These are phyloP conservation scores for Sporobolus alterniflorus DNA, from an alignment of 202 grass and related monocot genomes.

Conservation along the genomic window DNA sequence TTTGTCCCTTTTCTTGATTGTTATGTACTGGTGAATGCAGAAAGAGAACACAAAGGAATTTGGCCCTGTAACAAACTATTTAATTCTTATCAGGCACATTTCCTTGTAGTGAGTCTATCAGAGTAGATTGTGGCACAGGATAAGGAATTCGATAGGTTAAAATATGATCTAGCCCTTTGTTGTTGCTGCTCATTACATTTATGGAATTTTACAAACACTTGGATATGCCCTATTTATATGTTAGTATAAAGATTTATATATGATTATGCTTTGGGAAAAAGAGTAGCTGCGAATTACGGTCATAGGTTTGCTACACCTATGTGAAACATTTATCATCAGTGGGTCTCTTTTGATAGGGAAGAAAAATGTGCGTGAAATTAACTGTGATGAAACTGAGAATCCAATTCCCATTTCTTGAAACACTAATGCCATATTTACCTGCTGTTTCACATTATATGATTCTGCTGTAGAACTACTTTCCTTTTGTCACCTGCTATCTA, in stretches of 20 bases:
- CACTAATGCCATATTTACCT: constrained; percentile 22
- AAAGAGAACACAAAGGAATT: background rate
- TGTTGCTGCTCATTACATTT: too few species aligned
- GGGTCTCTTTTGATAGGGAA: background rate
- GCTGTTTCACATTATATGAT: background rate
- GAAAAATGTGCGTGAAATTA: background rate
- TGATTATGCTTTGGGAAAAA: constrained; percentile 8
- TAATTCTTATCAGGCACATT: background rate
- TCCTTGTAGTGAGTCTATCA: constrained; percentile 6
- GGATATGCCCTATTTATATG: constrained; percentile 1
- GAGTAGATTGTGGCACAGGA: background rate
- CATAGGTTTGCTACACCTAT: background rate
- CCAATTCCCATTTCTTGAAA: background rate
- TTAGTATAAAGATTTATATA: constrained; percentile 13
- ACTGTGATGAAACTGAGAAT: background rate
- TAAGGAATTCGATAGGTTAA: too few species aligned
- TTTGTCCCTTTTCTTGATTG: background rate
- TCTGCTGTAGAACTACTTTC: background rate
- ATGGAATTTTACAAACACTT: too few species aligned
- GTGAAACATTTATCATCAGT: background rate
- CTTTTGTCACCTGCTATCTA: constrained; percentile 7
- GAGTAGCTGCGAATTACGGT: background rate
- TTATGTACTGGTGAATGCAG: background rate
- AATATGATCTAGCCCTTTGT: too few species aligned
- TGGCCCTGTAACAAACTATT: too few species aligned